phyloP scores from a whole-genome alignment of 345 rosid species.

The Populus nigra region DNA sequence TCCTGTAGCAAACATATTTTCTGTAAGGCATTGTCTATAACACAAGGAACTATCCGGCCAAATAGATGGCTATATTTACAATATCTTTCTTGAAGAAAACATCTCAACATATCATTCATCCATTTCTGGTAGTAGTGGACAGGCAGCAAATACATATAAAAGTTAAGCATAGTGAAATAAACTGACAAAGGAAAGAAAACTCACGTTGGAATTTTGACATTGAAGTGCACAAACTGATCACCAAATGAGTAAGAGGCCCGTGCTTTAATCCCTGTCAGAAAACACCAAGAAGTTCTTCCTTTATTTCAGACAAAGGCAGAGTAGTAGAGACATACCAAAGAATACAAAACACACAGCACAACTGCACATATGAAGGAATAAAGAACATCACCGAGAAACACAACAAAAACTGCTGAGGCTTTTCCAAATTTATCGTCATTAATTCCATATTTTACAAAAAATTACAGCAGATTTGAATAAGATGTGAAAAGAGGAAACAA shows the following conservation, averaged over 20 bases:
- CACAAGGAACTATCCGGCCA: neutral
- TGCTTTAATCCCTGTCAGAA: conserved; percentile 66
- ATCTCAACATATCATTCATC: neutral
- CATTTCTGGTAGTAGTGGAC: neutral
- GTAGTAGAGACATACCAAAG: neutral
- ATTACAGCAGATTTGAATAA: neutral
- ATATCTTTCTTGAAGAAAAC: neutral
- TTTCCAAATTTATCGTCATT: neutral
- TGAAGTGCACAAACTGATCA: conserved; percentile 92
- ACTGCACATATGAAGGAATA: neutral
- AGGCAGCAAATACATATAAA: neutral
- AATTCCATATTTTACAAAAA: neutral
- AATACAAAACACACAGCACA: neutral
- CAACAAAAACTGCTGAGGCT: neutral
- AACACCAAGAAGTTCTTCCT: neutral
- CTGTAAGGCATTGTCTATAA: neutral
- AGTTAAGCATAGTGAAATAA: neutral
- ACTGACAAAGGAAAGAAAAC: conserved; percentile 13
- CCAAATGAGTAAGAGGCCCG: conserved; percentile 70
- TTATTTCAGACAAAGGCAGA: neutral
- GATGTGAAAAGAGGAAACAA: neutral
- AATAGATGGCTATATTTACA: neutral
- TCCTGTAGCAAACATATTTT: conserved; percentile 39
- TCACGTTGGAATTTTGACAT: conserved; percentile 84
- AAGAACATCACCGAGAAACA: neutral